Conservation (phyloP, 257 asterid genomes). For the Lycium barbarum region DNA sequence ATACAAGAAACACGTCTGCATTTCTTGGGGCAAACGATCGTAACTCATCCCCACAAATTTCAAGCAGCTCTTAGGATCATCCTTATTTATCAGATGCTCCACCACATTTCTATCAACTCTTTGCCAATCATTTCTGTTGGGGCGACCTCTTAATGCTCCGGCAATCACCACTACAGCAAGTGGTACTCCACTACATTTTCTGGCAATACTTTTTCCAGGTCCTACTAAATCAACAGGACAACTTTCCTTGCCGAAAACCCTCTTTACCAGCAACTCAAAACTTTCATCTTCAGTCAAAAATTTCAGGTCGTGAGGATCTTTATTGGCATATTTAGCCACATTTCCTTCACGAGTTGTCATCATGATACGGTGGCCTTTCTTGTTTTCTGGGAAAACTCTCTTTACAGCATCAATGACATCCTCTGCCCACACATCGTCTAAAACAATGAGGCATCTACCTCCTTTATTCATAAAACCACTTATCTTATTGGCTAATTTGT, state of each 20-base stretch:
- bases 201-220: slow-evolving; percentile 33
- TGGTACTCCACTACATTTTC: neutral
- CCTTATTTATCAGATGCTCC: neutral
- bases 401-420: neutral
- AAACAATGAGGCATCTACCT: slow-evolving; percentile 42
- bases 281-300: slow-evolving; percentile 38
- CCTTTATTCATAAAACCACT: neutral
- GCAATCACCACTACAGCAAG: slow-evolving; percentile 58
- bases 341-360: slow-evolving; percentile 40
- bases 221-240: slow-evolving; percentile 35
- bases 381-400: slow-evolving; percentile 35
- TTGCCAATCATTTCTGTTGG: slow-evolving; percentile 31
- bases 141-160: slow-evolving; percentile 43
- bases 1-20: slow-evolving; percentile 37
- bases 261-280: slow-evolving; percentile 42
- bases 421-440: slow-evolving; percentile 47
- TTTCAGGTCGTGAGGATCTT: slow-evolving; percentile 37
- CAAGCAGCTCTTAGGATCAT: neutral
- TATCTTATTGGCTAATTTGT: slow-evolving; percentile 30
- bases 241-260: slow-evolving; percentile 39
- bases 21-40: slow-evolving; percentile 29
- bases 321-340: slow-evolving; percentile 40
- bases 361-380: slow-evolving; percentile 41
- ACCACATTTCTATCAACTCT: slow-evolving; percentile 32
- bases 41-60: slow-evolving; percentile 33